phyloP scores from a whole-genome alignment of 495 filamentous ascomycete species.

The Talaromyces thailandensis region DNA sequence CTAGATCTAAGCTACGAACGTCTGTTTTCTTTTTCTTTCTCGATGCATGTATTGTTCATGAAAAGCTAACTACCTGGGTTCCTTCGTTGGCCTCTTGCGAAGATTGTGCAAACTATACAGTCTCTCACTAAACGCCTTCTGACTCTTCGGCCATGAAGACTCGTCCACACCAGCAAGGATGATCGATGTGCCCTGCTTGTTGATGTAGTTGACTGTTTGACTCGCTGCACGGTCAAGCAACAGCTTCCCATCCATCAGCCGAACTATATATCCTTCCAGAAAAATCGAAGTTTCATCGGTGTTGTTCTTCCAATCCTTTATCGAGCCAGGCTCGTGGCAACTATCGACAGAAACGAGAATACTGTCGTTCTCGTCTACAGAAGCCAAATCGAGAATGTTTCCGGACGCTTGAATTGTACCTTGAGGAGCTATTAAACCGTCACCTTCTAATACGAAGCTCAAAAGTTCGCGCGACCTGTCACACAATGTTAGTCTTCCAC shows the following conservation, averaged over 20 bases:
- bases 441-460: slow-evolving; percentile 37
- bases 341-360: slow-evolving; percentile 51
- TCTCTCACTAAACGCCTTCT: slow-evolving; percentile 32
- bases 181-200: slow-evolving; percentile 24
- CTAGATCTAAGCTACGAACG: neutral
- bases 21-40: slow-evolving; percentile 8
- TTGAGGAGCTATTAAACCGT: slow-evolving; percentile 33
- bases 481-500: slow-evolving; percentile 13
- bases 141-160: slow-evolving; percentile 13
- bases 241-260: slow-evolving; percentile 9
- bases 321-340: slow-evolving; percentile 32
- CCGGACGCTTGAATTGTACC: slow-evolving; percentile 43
- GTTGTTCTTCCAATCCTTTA: slow-evolving; percentile 20
- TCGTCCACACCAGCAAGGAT: slow-evolving; percentile 20
- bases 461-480: slow-evolving; percentile 53
- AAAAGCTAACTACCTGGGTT: slow-evolving; percentile 6
- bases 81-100: slow-evolving; percentile 49
- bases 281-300: slow-evolving; percentile 13
- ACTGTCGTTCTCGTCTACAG: slow-evolving; percentile 21
- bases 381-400: slow-evolving; percentile 51
- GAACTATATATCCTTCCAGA: slow-evolving; percentile 21
- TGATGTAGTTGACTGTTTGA: slow-evolving; percentile 18
- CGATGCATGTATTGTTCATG: neutral
- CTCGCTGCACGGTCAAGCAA: slow-evolving; percentile 18
- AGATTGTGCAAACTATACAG: slow-evolving; percentile 67